Percentiles rank a stretch among this genome's conserved stretches.
These are phyloP conservation scores for Trichomonas tenax DNA, from an alignment of 208 protist species.

Conservation along the genomic window DNA sequence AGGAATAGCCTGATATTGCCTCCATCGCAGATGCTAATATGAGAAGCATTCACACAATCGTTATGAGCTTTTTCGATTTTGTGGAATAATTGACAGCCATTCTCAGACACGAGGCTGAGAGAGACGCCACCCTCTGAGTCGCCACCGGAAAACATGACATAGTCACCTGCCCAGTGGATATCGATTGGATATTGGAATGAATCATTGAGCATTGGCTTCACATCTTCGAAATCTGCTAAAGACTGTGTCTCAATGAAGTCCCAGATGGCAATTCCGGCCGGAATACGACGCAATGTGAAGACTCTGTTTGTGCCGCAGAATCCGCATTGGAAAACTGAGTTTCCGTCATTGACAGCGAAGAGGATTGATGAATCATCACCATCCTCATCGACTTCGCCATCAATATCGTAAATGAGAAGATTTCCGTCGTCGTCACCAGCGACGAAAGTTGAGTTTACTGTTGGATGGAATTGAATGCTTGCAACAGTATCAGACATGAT, in stretches of 20 bases:
- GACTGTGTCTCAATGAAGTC: background rate
- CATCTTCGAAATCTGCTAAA: background rate
- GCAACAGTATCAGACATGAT: background rate
- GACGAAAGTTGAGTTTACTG: background rate
- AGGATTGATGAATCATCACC: background rate
- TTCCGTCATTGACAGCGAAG: background rate
- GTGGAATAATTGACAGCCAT: background rate
- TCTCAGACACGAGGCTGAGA: background rate
- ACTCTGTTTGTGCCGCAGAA: background rate
- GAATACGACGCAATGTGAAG: background rate
- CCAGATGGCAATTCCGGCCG: background rate
- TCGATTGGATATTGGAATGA: background rate
- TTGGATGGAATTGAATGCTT: conserved; percentile 3
- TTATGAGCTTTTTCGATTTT: conserved; percentile 14
- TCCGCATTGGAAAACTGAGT: background rate
- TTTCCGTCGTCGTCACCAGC: conserved; percentile 1
- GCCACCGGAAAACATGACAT: background rate
- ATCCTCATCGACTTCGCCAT: background rate
- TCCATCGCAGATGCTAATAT: background rate
- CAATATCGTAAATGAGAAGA: background rate
- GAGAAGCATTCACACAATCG: background rate
- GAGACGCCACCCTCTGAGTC: background rate
- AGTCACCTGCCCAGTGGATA: background rate
- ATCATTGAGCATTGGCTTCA: background rate
- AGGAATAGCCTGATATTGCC: background rate